Base-by-base conservation (phyloP, 441 rosid genomes). In the Arabidopsis lyrata region DNA sequence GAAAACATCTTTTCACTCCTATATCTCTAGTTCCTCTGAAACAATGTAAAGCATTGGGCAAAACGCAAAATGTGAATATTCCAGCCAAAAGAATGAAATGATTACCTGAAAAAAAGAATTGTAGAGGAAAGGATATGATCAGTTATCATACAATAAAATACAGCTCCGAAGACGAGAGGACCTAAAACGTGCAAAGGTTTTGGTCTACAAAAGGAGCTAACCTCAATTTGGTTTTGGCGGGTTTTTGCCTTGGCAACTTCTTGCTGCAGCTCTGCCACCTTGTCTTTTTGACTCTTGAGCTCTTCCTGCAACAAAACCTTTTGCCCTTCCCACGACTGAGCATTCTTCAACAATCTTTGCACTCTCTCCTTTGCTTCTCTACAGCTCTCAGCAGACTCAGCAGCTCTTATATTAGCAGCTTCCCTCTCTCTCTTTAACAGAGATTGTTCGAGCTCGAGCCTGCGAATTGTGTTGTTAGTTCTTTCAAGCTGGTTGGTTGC, bases 311-410 rank as follows among this genome's bases (percentile, higher is more conserved):
- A 77, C 73, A 83, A 74, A 22, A 60, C 36, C 77, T 87, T 95
- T 77, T 89, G 92, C 81, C 87, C 88, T 71, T 92, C 97, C 97
- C 95, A 87, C 5, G 97, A 86, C 77, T 87, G 98, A 69, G 69
- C 76, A 77, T 85, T 83, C 82, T 81, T 80, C 77, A 77, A 78
- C 3, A 86, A 82, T 70, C 66, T 88, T 84, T 88, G 88, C 83
- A 86, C 95, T 84, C 93, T 91, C 80, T 88, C 86, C 31, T 85
- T 86, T 32, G 83, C 97, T 72, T 92, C 92, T 72, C 75, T 83
- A 73, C 86, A 90, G 80, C 86, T 92, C 54, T 85, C 87, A 52
- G 95, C 95, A 16, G 98, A 86, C 77, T 91, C 92, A 0, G 50
- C 74, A 57, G 96, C 99, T 64, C 82, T 85, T 69, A 84, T 66